Evolutionary conservation across 805 yeast species (phyloP), one percentile per base, ranked within the genome.

Genomic region (Zygoascus biomembranicola): DNA sequence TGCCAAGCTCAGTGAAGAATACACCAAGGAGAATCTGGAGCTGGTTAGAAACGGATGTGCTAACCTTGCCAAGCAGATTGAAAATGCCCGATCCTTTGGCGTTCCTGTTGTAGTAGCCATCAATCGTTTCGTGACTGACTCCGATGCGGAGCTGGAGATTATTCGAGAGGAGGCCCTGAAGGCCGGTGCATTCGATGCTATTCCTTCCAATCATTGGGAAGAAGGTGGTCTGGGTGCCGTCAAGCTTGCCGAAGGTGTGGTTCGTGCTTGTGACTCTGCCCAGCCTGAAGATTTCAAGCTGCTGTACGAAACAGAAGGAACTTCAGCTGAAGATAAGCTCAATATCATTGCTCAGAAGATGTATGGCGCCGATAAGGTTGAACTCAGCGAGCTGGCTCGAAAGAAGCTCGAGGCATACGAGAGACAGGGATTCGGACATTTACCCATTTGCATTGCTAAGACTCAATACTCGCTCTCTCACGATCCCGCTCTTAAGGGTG

Each of bases 371-470:
- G 81, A 81, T 20, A 81, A 79, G 49, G 84, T 92, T 59, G 95
- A 89, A 70, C 80, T 90, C 55, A 79, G 86, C 50, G 92, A 88
- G 49, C 79, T 81, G 60, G 98, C 98, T 42, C 80, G 79, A 62
- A 74, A 80, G 64, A 90, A 90, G 73, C 83, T 92, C 60, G 90
- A 84, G 58, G 78, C 82, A 57, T 90, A 89, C 75, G 84, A 89
- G 39, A 69, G 76, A 50, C 97, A 90, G 76, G 97, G 97, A 3
- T 90, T 85, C 69, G 90, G 84, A 61, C 80, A 89, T 65, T 75
- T 92, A 67, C 99, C 99, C 54, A 85, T 92, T 64, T 92, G 99
- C 74, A 87, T 92, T 64, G 99, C 99, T 52, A 92, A 92, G 77
- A 92, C 99, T 1, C 99, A 92, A 72, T 92, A 92, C 77, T 89